Evolutionary conservation across 306 rosid species (phyloP), one percentile per base, ranked within the genome.

Genomic region (Medicago truncatula): DNA sequence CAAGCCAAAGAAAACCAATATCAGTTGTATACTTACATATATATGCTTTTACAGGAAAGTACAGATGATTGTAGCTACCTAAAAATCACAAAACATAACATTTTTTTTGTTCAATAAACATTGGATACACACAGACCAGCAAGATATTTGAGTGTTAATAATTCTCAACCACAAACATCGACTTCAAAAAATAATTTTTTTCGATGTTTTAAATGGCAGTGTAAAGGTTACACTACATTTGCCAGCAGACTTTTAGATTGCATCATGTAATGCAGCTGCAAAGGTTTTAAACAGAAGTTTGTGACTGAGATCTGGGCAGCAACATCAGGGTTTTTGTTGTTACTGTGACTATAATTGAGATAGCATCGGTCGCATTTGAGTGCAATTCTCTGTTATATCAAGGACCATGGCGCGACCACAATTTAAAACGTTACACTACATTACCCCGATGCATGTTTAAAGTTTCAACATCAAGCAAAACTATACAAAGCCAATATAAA

Each of bases 1-100:
- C 57, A 82, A 78, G 64, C 50, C 80, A 66, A 69, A 76, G 41
- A 25, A 39, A 60, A 36, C 52, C 58, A 68, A 62, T 12, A 64
- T 71, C 46, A 74, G 54, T 65, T 31, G 41, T 18, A 41, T 47
- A 40, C 20, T 65, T 31, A 49, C 15, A 40, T 40, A 49, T 39
- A 21, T 49, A 39, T 46, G 18, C 39, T 60, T 18, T 71, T 78
- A 58, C 63, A 58, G 58, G 5, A 67, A 28, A 25, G n/a, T 8
- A 59, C 17, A 59, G 28, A 25, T 59, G 13, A 71, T 21, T 15
- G 17, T 73, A 62, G 17, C 39, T 7, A 59, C 14, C 40, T 13
- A 54, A 54, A 54, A 54, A 63, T 36, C 13, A 38, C 44, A 61
- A 14, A 34, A 57, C n/a, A 57, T 21, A 20, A 56, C 14, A 1